Evolutionary conservation across 75 land plant species (phyloP).

Genomic region (Sequoiadendron giganteum): DNA sequence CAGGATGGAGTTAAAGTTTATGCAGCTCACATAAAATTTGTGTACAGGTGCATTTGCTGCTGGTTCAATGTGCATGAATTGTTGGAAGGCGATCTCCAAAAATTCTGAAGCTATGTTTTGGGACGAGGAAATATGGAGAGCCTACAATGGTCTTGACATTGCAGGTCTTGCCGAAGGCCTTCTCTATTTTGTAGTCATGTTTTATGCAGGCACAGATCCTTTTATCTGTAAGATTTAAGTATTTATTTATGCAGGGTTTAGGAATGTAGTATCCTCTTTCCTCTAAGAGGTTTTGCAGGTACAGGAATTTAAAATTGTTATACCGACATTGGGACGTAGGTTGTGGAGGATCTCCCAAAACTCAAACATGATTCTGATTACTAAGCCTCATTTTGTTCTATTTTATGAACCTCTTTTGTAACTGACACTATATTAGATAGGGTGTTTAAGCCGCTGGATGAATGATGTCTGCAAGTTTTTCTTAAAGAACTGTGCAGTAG

Average conservation of each 20-base stretch:
- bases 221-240: neutral
- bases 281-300: constrained; percentile 7
- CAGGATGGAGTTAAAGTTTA: constrained; percentile 16
- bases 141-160: neutral
- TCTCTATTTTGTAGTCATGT: neutral
- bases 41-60: constrained; percentile 39
- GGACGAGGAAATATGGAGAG: constrained; percentile 1
- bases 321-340: neutral
- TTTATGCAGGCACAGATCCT: constrained; percentile 3
- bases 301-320: neutral
- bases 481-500: neutral
- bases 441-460: neutral
- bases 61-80: neutral
- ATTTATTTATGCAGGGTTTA: neutral
- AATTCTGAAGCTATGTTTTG: neutral
- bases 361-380: neutral
- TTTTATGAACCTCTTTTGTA: neutral
- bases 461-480: neutral
- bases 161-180: neutral
- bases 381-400: neutral
- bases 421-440: neutral
- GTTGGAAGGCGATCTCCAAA: neutral
- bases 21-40: constrained; percentile 41
- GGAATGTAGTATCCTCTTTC: neutral
- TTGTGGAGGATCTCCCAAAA: neutral